Conservation (phyloP, 345 rosid genomes). For the Lepidium aucheri region DNA sequence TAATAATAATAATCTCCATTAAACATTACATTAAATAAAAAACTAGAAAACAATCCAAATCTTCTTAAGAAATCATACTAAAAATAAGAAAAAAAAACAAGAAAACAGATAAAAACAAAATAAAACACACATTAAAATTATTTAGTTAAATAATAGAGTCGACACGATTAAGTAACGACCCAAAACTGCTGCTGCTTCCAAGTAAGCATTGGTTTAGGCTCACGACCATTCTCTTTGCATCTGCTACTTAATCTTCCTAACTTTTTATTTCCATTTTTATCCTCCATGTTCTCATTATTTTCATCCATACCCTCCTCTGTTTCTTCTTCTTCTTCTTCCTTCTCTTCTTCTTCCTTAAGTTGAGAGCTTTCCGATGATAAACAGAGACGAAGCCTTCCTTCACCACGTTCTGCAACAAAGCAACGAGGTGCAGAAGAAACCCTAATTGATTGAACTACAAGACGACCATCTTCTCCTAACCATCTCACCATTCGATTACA, state of each 20-base stretch:
- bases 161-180: conserved; percentile 40
- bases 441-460: conserved; percentile 50
- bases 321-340: conserved; percentile 12
- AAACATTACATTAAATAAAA: neutral
- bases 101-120: neutral
- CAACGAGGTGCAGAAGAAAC: conserved; percentile 11
- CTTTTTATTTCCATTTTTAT: conserved; percentile 35
- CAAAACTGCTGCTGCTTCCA: conserved; percentile 47
- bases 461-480: conserved; percentile 64
- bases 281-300: conserved; percentile 22
- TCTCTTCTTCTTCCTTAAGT: neutral
- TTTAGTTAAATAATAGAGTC: neutral
- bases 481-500: conserved; percentile 35
- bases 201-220: conserved; percentile 35
- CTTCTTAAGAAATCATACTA: conserved; percentile 3
- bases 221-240: conserved; percentile 49
- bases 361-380: conserved; percentile 17
- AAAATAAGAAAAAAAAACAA: neutral
- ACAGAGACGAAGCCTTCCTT: conserved; percentile 65
- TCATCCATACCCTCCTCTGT: conserved; percentile 25
- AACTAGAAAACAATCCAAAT: neutral
- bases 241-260: conserved; percentile 31
- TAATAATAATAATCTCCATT: neutral
- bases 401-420: conserved; percentile 60
- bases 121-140: neutral